Evolutionary conservation across 2,329 filamentous ascomycete species (phyloP), one percentile per base, ranked within the genome.

Genomic region (Zopfia rhizophila): DNA sequence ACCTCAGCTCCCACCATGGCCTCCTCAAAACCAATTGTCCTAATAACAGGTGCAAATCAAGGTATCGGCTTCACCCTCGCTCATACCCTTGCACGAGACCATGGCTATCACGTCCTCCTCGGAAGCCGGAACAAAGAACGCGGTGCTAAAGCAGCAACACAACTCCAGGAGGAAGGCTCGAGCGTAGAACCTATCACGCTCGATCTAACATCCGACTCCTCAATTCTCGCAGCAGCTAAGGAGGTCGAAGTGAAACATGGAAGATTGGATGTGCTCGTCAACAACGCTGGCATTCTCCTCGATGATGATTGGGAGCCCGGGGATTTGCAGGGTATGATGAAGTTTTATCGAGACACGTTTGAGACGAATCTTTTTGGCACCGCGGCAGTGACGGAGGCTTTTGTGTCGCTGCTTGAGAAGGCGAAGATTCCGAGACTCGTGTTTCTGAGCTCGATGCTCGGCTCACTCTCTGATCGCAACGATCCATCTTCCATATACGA

Each of bases 181-280:
- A 35, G 40, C 46, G 35, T 52, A 42, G 42, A 18, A n/a, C 43
- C 51, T 69, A 60, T 42, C 62, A 61, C 38, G 70, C 32, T 36
- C 17, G 17, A 58, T 50, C 30, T 52, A 50, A 32, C 25, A 21
- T 48, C 53, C 27, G 48, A 57, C n/a, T 50, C 53, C 19, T 49
- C 43, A 38, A 61, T 60, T 45, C 43, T 39, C 23, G 16, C 27
- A n/a, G 43, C 41, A 14, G 35, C 50, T 12, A 38, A 47, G 11
- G 36, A 47, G 25, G 44, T 53, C 10, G 25, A 42, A 16, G 14
- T 36, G 18, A 53, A 45, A 17, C 37, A 42, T 25, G 54, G 54
- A 13, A 29, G 45, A 22, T 45, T 51, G 3, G 45, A 56, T 30
- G 37, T 53, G 3, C 31, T 56, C 8, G 38, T 58, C 24, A 60